These are phyloP conservation scores for Phytophthora syringae DNA, from an alignment of 352 stramenopile genomes.

Conservation along the genomic window DNA sequence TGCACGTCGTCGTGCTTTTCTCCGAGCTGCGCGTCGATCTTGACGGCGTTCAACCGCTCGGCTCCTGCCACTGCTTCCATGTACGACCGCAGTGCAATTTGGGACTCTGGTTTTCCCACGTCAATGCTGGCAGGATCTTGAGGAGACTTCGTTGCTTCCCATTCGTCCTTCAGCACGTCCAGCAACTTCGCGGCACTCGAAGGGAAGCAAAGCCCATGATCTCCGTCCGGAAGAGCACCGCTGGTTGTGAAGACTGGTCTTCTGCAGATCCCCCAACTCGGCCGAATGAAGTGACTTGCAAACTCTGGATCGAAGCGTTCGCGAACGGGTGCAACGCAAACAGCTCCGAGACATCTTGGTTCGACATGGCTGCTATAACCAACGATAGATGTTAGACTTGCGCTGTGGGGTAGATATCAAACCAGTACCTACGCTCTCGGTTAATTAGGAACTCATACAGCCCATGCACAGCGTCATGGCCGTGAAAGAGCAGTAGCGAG, in stretches of 20 bases:
- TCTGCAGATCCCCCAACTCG: slow-evolving; percentile 19
- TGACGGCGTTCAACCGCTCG: slow-evolving; percentile 71
- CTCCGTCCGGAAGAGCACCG: slow-evolving; percentile 48
- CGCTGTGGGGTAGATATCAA: background rate
- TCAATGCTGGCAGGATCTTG: background rate
- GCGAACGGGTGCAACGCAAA: slow-evolving; percentile 58
- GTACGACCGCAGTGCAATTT: slow-evolving; percentile 39
- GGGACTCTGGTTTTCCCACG: slow-evolving; percentile 1
- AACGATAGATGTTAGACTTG: slow-evolving; percentile 5
- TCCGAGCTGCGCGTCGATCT: slow-evolving; percentile 36
- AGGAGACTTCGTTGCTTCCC: slow-evolving; percentile 15
- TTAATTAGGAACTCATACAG: slow-evolving; percentile 85
- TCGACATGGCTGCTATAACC: slow-evolving; percentile 60
- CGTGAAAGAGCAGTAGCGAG: slow-evolving; percentile 70
- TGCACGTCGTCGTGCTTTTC: slow-evolving; percentile 8
- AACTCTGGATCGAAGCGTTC: slow-evolving; percentile 65
- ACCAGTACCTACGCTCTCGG: slow-evolving; percentile 58
- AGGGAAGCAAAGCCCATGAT: slow-evolving; percentile 64
- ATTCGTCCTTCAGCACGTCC: slow-evolving; percentile 46
- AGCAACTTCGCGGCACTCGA: slow-evolving; percentile 44
- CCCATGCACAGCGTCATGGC: slow-evolving; percentile 68
- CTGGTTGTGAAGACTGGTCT: slow-evolving; percentile 22
- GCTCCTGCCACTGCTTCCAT: slow-evolving; percentile 49
- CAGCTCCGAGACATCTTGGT: slow-evolving; percentile 76
- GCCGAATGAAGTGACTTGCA: slow-evolving; percentile 52